Conservation (phyloP, 164 flowering plant genomes). For the Dillenia turbinata region DNA sequence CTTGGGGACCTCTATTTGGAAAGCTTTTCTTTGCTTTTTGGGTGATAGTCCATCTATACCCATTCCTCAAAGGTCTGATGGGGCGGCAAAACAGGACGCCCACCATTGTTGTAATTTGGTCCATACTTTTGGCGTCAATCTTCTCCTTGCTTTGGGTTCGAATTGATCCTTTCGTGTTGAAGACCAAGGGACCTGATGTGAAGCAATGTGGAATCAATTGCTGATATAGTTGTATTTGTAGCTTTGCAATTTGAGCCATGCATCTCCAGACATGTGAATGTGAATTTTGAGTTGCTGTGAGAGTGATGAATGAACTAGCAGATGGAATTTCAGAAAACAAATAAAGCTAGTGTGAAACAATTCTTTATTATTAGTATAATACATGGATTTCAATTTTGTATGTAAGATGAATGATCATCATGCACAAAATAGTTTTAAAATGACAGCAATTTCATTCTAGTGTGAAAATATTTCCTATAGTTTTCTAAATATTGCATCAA, state of each 20-base stretch:
- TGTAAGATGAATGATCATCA: constrained; percentile 6
- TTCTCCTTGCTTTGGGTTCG: constrained; percentile 90
- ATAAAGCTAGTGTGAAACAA: constrained; percentile 18
- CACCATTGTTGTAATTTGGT: constrained; percentile 86
- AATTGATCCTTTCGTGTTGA: constrained; percentile 78
- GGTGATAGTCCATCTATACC: constrained; percentile 85
- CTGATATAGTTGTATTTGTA: constrained; percentile 19
- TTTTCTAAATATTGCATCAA: too few relatives aligned
- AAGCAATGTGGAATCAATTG: constrained; percentile 83
- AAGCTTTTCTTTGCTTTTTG: constrained; percentile 82
- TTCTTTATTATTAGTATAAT: constrained; percentile 21
- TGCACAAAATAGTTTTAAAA: too few relatives aligned
- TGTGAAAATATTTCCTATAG: too few relatives aligned
- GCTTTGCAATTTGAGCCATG: background rate
- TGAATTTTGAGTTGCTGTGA: constrained; percentile 5
- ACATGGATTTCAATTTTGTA: constrained; percentile 22
- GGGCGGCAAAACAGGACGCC: constrained; percentile 89
- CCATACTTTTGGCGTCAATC: constrained; percentile 80
- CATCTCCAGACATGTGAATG: constrained; percentile 7
- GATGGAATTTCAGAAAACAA: constrained; percentile 16
- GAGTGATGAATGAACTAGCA: constrained; percentile 10
- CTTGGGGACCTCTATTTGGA: constrained; percentile 87
- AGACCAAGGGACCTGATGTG: constrained; percentile 74
- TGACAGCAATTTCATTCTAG: too few relatives aligned
- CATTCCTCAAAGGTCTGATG: constrained; percentile 93